Evolutionary conservation across 805 yeast genomes (phyloP), one percentile per base, ranked within the genome.

Genomic region (Starmerella floricola): DNA sequence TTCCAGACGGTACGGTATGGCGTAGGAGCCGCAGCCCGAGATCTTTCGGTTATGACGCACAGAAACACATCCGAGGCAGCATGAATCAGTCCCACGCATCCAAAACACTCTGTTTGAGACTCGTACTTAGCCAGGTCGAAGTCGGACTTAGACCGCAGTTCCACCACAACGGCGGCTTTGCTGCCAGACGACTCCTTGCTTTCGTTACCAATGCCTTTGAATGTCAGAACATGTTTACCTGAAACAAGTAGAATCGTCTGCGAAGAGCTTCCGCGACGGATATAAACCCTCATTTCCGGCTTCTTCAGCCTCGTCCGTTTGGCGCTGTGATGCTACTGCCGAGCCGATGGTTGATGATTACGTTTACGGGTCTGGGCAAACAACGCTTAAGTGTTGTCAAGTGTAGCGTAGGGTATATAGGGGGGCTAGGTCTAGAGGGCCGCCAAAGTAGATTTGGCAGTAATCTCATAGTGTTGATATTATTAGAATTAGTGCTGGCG

Each of bases 21-120:
- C 13, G 83, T 67, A 0, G 97, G 97, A 21, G 71, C 66, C 0
- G 97, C 97, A 11, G 83, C 94, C 48, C 76, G 72, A 2, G 74
- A 62, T 24, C 81, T 75, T 0, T 84, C 79, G 0, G 93, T 78
- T 40, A 91, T 84, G 0, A 84, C 73, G 39, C 93, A 82, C 30
- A 88, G 61, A 55, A 78, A 91, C 2, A 76, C 72, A 42, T 81
- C 78, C 6, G 68, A 66, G 12, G 73, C 77, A 31, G 86, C 69
- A 40, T 75, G 73, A 30, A 88, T 79, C 34, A 91, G 62, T 0
- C 98, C 98, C 15, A 91, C 60, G 55, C 87, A 60, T n/a, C 70
- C 70, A 33, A 55, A 62, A 18, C 73, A 63, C 5, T 71, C 71
- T 8, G 36, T 27, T 26, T 72, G 57, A 6, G 60, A 48, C 30